These are phyloP conservation scores for Cryptosporidium sp. DNA, from an alignment of 169 alveolate genomes.

Conservation along the genomic window DNA sequence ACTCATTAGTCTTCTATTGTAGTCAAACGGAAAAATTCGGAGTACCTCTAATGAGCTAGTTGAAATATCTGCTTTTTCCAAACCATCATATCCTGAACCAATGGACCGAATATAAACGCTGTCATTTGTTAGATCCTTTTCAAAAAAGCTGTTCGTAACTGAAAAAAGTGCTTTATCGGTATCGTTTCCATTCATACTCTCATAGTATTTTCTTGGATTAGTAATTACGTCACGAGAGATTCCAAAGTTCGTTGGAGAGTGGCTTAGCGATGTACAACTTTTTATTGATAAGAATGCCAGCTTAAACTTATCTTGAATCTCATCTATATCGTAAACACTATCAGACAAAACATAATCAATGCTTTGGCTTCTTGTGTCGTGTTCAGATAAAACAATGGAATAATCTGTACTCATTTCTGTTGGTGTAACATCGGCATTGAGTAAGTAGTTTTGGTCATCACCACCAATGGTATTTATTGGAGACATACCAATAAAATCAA, in stretches of 20 bases:
- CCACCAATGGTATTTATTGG: slow-evolving; percentile 9
- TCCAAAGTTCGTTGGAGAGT: slow-evolving; percentile 37
- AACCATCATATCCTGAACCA: neutral
- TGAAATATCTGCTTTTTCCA: neutral
- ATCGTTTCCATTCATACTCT: slow-evolving; percentile 52
- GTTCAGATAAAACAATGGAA: neutral
- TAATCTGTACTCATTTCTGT: neutral
- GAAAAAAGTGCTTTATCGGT: slow-evolving; percentile 68
- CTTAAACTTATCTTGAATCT: slow-evolving; percentile 2
- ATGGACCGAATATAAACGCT: slow-evolving; percentile 14
- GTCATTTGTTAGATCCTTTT: slow-evolving; percentile 2
- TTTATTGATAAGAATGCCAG: slow-evolving; percentile 44
- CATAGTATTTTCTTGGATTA: slow-evolving; percentile 12
- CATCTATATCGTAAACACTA: neutral
- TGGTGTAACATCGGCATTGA: neutral
- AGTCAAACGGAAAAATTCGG: slow-evolving; percentile 62
- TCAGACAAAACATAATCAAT: neutral
- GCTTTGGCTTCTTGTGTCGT: too few relatives aligned
- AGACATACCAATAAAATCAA: slow-evolving; percentile 85
- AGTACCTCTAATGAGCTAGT: slow-evolving; percentile 41
- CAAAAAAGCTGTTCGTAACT: slow-evolving; percentile 60
- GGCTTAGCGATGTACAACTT: slow-evolving; percentile 70
- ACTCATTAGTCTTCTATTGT: slow-evolving; percentile 65
- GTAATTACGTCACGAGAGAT: slow-evolving; percentile 16
- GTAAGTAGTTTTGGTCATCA: neutral